Conservation (phyloP, 768 basidiomycete genomes). For the Sporobolomyces phaffii region DNA sequence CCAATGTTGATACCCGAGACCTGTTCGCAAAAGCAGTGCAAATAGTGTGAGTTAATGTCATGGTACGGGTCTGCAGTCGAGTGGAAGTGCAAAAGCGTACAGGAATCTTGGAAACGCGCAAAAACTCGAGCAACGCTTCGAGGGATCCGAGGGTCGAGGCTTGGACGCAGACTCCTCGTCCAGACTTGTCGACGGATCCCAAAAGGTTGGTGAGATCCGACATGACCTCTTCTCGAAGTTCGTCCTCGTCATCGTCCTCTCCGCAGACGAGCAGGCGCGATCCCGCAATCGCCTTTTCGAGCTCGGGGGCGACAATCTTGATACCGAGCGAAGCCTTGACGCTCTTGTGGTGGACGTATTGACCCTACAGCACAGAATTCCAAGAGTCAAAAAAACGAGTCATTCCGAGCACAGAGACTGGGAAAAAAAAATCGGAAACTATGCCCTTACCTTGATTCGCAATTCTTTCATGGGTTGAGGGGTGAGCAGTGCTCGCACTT, state of each 20-base stretch:
- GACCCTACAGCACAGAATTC: slow-evolving; percentile 31
- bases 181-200: slow-evolving; percentile 86
- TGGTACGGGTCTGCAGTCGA: background rate
- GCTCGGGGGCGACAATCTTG: slow-evolving; percentile 87
- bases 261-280: slow-evolving; percentile 86
- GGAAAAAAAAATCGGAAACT: too few relatives aligned
- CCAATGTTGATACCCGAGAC: slow-evolving; percentile 97
- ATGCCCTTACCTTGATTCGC: slow-evolving; percentile 92
- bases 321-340: slow-evolving; percentile 95
- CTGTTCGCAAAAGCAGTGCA: too few relatives aligned
- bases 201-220: slow-evolving; percentile 81
- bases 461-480: slow-evolving; percentile 93
- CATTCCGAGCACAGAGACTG: background rate
- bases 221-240: slow-evolving; percentile 91
- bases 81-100: slow-evolving; percentile 12
- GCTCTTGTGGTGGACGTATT: slow-evolving; percentile 93
- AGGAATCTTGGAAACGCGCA: slow-evolving; percentile 90
- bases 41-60: too few relatives aligned
- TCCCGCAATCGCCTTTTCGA: slow-evolving; percentile 97
- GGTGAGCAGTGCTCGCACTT: slow-evolving; percentile 84
- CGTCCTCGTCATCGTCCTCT: slow-evolving; percentile 94
- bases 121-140: slow-evolving; percentile 92
- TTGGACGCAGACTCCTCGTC: slow-evolving; percentile 95
- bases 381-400: background rate
- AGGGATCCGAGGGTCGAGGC: slow-evolving; percentile 94